Evolutionary conservation across 306 rosid species (phyloP).

Genomic region (Glycyrrhiza uralensis): DNA sequence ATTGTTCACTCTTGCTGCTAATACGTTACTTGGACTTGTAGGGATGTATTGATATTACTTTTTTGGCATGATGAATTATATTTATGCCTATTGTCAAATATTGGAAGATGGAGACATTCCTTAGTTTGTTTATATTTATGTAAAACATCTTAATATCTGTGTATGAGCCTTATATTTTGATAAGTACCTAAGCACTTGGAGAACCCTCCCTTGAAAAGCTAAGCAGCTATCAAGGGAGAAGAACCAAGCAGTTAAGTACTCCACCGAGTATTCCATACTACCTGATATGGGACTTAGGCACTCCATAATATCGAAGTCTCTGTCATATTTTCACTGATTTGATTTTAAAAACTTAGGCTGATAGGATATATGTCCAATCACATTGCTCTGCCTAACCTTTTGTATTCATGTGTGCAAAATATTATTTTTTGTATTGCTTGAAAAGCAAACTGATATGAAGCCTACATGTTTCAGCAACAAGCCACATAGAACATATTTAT

Average conservation of each 20-base stretch:
- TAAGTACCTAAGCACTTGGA: too few relatives aligned
- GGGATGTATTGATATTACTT: background rate
- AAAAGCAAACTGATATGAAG: constrained; percentile 17
- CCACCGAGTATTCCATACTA: too few relatives aligned
- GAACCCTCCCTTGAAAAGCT: too few relatives aligned
- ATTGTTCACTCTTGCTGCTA: background rate
- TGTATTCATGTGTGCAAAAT: background rate
- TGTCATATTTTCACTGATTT: background rate
- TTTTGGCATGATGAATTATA: background rate
- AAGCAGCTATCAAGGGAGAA: too few relatives aligned
- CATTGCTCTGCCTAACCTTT: background rate
- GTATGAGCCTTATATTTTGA: background rate
- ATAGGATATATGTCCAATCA: background rate
- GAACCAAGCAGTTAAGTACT: too few relatives aligned
- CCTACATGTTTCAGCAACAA: constrained; percentile 48
- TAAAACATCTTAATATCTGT: background rate
- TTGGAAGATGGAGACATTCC: background rate
- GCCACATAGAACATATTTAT: constrained; percentile 49
- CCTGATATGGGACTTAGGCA: too few relatives aligned
- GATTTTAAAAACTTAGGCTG: background rate
- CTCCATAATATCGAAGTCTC: too few relatives aligned
- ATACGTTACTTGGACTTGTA: background rate
- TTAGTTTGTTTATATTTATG: background rate
- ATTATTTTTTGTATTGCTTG: constrained; percentile 14
- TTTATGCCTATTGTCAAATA: background rate